Conservation (phyloP, 768 basidiomycete genomes). For the Tephrocybe sp. region DNA sequence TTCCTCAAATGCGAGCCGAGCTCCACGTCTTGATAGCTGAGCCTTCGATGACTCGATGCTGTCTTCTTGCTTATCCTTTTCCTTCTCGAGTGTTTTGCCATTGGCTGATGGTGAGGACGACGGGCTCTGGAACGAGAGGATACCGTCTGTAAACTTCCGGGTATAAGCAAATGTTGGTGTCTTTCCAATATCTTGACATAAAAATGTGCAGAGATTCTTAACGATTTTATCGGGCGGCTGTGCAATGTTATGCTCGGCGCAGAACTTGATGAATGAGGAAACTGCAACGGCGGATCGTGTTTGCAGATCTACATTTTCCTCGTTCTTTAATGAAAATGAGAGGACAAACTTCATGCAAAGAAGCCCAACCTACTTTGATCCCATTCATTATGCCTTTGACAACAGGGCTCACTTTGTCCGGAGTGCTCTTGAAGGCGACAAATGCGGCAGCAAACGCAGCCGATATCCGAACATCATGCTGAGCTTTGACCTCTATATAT, state of each 20-base stretch:
- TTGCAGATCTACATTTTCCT: constrained; percentile 88
- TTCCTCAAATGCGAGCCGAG: constrained; percentile 75
- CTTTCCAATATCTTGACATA: constrained; percentile 86
- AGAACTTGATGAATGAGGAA: constrained; percentile 85
- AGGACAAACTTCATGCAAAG: not conserved
- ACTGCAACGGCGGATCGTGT: constrained; percentile 84
- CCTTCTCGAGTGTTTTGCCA: constrained; percentile 33
- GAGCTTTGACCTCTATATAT: constrained; percentile 78
- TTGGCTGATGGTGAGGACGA: constrained; percentile 27
- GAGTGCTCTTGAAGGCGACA: constrained; percentile 81
- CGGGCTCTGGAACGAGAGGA: constrained; percentile 67
- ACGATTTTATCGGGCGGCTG: constrained; percentile 96
- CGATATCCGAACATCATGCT: constrained; percentile 83
- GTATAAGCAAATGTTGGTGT: constrained; percentile 85
- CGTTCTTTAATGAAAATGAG: constrained; percentile 48
- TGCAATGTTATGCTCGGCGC: constrained; percentile 62
- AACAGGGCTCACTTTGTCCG: constrained; percentile 92
- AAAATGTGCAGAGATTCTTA: constrained; percentile 94
- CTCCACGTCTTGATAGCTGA: constrained; percentile 80
- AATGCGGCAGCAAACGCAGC: constrained; percentile 91
- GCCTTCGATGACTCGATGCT: constrained; percentile 61
- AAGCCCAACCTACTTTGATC: constrained; percentile 67
- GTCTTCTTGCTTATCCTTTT: constrained; percentile 40
- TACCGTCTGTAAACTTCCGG: constrained; percentile 62
- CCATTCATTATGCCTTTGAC: constrained; percentile 98